phyloP scores from a whole-genome alignment of 2,329 filamentous ascomycete species.

The Cercospora sp. region DNA sequence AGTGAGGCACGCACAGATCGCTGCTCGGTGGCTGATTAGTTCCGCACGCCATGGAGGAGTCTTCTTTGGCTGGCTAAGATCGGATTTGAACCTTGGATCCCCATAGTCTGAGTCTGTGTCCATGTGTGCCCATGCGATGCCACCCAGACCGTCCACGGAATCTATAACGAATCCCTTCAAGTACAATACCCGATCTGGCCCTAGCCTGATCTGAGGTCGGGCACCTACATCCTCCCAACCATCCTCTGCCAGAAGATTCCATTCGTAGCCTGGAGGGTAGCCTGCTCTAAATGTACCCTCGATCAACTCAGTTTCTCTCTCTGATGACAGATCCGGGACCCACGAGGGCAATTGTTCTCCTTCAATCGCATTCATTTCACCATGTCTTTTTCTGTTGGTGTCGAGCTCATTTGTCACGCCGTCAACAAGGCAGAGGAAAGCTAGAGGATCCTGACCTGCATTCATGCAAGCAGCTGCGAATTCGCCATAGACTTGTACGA shows the following conservation, averaged over 20 bases:
- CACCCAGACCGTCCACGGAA: neutral
- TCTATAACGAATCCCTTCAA: neutral
- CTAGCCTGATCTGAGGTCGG: neutral
- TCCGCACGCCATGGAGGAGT: neutral
- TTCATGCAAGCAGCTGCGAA: neutral
- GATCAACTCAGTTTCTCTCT: neutral
- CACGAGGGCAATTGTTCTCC: neutral
- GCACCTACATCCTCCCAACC: neutral
- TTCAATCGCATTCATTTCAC: neutral
- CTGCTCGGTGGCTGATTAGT: neutral
- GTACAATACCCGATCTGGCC: neutral
- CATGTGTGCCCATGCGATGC: neutral
- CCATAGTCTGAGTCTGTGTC: neutral
- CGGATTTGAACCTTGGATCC: neutral
- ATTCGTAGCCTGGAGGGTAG: neutral
- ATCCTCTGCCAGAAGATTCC: neutral
- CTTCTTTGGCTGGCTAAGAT: neutral
- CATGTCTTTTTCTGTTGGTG: neutral
- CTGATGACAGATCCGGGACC: neutral
- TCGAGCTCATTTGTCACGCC: neutral
- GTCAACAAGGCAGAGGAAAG: neutral
- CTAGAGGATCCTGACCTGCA: neutral
- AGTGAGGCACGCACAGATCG: neutral
- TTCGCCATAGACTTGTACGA: neutral
- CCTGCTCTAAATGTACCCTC: neutral